Base-by-base conservation (phyloP, 495 filamentous ascomycete species). In the Rostrohypoxylon terebratum region DNA sequence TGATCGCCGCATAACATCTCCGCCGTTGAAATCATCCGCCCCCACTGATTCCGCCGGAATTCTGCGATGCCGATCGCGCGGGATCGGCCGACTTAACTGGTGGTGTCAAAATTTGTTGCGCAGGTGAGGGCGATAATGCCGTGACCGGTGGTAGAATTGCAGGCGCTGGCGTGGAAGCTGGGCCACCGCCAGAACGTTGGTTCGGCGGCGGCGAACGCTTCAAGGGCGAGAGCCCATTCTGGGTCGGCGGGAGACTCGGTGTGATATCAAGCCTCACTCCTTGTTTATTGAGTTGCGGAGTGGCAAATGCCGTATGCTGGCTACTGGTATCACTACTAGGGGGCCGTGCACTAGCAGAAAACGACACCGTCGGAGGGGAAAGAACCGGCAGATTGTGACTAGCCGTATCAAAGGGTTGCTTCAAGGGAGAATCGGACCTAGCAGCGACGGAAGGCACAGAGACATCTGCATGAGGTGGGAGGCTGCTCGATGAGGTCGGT, bases 181-280 rank as follows among this genome's bases (percentile, higher is more conserved):
- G 38, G 21, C 66, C 48, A 55, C 69, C 58, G 64, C 72, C 48
- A 62, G 68, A 40, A 64, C 75, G 77, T 31, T 79, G 77, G 28
- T 72, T 73, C 13, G 72, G 71, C 28, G 83, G 79, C 20, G 86
- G 83, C 13, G 87, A 87, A 42, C 93, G 90, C 76, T 96, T 96
- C 44, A 87, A 90, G 4, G 93, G 93, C 16, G 93, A 94, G 38
- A 93, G 79, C 5, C 92, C 92, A 4, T 88, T 90, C 42, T 83
- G 80, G 21, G 83, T 71, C 45, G 91, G 84, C 59, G 87, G 86
- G 72, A 84, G 88, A 76, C 66, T 85, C 45, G 83, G 76, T 1
- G 76, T 73, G 16, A 59, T 42, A 33, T 78, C 74, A 54, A 74
- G 71, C 23, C 58, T 69, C 31, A 47, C 51, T 21, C 66, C 51